phyloP scores from a whole-genome alignment of 2,329 filamentous ascomycete species.

The Colletotrichum scovillei region DNA sequence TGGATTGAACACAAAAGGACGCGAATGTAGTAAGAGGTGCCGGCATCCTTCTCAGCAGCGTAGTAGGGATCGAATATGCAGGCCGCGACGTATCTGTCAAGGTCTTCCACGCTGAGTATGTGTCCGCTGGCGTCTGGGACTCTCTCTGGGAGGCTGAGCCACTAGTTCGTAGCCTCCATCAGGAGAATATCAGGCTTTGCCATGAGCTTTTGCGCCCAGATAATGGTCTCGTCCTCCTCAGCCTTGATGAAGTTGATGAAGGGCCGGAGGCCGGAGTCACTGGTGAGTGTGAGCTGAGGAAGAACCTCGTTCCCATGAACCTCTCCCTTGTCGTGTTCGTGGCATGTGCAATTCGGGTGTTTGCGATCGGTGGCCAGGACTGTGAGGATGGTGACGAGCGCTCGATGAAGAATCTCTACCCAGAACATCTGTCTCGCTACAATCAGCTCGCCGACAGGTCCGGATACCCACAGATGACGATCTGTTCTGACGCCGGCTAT shows the following conservation, averaged over 20 bases:
- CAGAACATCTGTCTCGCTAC: neutral
- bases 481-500: neutral
- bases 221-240: neutral
- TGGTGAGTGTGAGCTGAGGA: neutral
- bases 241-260: neutral
- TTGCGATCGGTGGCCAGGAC: neutral
- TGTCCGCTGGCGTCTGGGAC: slow-evolving; percentile 57
- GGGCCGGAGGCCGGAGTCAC: neutral
- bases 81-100: slow-evolving; percentile 53
- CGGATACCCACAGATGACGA: neutral
- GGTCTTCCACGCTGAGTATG: slow-evolving; percentile 45
- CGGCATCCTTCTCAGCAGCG: slow-evolving; percentile 44
- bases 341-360: neutral
- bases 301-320: neutral
- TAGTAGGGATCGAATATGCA: slow-evolving; percentile 56
- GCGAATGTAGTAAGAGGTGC: slow-evolving; percentile 55
- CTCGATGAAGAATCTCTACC: neutral
- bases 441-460: neutral
- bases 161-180: slow-evolving; percentile 37
- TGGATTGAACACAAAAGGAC: slow-evolving; percentile 48
- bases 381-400: neutral
- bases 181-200: neutral
- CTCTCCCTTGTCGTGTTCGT: neutral
- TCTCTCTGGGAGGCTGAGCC: slow-evolving; percentile 53
- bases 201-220: neutral